Evolutionary conservation across 176 grass and related monocot genomes (phyloP).

Genomic region (Metroxylon sagu): DNA sequence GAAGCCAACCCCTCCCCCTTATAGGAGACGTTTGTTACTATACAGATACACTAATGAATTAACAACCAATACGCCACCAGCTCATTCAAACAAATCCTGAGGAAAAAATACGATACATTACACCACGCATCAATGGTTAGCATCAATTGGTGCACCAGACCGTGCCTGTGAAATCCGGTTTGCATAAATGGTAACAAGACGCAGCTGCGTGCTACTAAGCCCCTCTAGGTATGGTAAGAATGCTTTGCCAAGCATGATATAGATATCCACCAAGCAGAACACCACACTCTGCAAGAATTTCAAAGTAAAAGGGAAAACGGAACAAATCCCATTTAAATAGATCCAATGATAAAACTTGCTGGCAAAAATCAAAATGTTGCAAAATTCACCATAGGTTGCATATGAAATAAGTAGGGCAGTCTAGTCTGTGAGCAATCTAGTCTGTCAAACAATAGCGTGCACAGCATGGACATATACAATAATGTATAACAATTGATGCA

Average conservation of each 20-base stretch:
- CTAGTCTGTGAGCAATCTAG: too few relatives aligned
- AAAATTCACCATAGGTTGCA: background rate
- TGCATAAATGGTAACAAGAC: slow-evolving; percentile 85
- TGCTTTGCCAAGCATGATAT: slow-evolving; percentile 85
- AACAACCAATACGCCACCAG: slow-evolving; percentile 27
- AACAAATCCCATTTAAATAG: background rate
- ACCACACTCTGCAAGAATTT: slow-evolving; percentile 56
- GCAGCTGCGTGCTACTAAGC: slow-evolving; percentile 82
- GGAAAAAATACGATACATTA: slow-evolving; percentile 24
- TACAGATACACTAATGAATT: slow-evolving; percentile 70
- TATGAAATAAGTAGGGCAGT: too few relatives aligned
- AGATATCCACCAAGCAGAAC: slow-evolving; percentile 97
- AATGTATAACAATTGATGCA: too few relatives aligned
- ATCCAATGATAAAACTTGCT: background rate
- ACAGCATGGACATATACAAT: too few relatives aligned
- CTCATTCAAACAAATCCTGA: slow-evolving; percentile 38
- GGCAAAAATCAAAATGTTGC: background rate
- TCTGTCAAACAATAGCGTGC: too few relatives aligned
- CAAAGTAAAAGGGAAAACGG: background rate
- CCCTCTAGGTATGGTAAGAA: slow-evolving; percentile 82
- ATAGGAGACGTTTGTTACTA: slow-evolving; percentile 24
- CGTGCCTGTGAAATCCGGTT: slow-evolving; percentile 87
- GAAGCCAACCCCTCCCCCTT: slow-evolving; percentile 18
- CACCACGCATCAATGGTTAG: slow-evolving; percentile 41
- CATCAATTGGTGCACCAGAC: slow-evolving; percentile 41